A percentile compares a stretch with the other conserved stretches of the same genome.
Evolutionary conservation across 305 asterid species (phyloP).

Genomic region (Fraxinus dipetala): DNA sequence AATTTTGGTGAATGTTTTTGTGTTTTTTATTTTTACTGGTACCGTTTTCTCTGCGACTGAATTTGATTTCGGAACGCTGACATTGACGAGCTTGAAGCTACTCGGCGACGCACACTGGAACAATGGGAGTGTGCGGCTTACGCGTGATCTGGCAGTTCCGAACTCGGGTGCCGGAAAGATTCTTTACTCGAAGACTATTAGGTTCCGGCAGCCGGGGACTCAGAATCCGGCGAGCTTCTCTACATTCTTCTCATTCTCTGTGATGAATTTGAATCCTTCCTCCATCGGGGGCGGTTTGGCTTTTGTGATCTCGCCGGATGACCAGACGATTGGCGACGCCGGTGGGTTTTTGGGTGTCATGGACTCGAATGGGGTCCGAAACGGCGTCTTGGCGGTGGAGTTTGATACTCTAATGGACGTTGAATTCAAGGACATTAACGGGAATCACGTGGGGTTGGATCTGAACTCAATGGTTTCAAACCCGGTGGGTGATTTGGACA

Average conservation of each 20-base stretch:
- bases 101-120: constrained; percentile 92
- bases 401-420: constrained; percentile 87
- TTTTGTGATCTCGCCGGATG: constrained; percentile 70
- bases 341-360: constrained; percentile 73
- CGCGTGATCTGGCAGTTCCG: constrained; percentile 81
- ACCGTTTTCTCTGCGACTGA: constrained; percentile 32
- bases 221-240: constrained; percentile 59
- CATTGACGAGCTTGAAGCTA: constrained; percentile 69
- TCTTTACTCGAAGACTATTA: constrained; percentile 66
- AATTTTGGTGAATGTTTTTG: neutral
- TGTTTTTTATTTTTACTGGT: constrained; percentile 8
- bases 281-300: constrained; percentile 96
- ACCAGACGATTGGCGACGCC: constrained; percentile 60
- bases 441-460: constrained; percentile 92
- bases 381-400: constrained; percentile 72
- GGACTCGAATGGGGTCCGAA: constrained; percentile 42
- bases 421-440: constrained; percentile 70
- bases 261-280: constrained; percentile 69
- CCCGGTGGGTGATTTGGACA: constrained; percentile 45
- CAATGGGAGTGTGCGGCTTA: constrained; percentile 69
- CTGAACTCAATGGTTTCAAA: constrained; percentile 66
- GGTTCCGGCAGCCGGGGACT: constrained; percentile 54
- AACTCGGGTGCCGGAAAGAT: constrained; percentile 84
- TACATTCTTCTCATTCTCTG: constrained; percentile 77
- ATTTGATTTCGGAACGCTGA: constrained; percentile 68